Evolutionary conservation across 352 stramenopile species (phyloP), one percentile per base, ranked within the genome.

Genomic region (Phytophthora citricola): DNA sequence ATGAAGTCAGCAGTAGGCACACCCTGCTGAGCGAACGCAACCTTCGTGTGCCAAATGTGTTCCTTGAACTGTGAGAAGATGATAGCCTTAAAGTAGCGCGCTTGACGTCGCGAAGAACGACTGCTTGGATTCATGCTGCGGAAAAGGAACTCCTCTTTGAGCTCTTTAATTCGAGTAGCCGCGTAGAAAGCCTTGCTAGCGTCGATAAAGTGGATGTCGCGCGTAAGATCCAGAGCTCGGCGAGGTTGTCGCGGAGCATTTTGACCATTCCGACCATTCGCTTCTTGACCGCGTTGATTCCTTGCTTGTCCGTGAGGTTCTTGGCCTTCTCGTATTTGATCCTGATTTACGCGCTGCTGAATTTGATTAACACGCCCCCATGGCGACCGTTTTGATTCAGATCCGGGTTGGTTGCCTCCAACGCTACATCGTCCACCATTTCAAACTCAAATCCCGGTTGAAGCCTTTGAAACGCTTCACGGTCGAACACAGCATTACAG

Each of bases 401-500:
- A 41, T 70, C 43, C 8, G 53, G 40, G 47, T 65, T 56, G 27
- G 61, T 29, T 9, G 57, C 55, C n/a, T 71, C 66, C 15, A 69
- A 41, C 6, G 45, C 45, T 22, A 61, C 54, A 34, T 63, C 66
- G 51, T 75, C 57, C 40, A 76, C 66, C 57, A 75, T 70, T 59
- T 78, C 58, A 62, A 92, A 93, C 31, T 94, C 82, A 63, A 97
- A 92, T 1, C 90, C 90, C 3, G 90, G 90, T 47, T 97, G 90
- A 32, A 97, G 71, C 36, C 68, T 57, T 66, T 98, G 92, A 68
- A 98, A 97, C 2, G 92, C 63, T 73, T 98, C 92, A 20, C 88
- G 77, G 62, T 98, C 92, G 41, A 85, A 95, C 3, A 49, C 45
- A 0, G 73, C 68, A 41, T 75, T 64, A 52, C 88, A 96, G 1